phyloP scores from a whole-genome alignment of 2,329 filamentous ascomycete genomes.

The Colletotrichum filicis region DNA sequence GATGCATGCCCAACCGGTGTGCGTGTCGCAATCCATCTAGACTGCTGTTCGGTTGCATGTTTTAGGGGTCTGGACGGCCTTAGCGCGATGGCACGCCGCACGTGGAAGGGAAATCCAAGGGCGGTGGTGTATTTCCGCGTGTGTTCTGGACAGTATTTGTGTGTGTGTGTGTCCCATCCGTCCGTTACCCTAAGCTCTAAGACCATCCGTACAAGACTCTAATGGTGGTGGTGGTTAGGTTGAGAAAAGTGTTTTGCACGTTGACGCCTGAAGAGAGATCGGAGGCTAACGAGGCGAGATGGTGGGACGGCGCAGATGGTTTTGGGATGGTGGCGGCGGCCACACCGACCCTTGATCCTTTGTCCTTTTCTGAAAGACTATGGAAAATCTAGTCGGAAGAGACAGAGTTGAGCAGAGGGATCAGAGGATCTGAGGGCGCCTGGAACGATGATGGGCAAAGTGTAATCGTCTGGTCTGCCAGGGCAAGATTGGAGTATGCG shows the following conservation, averaged over 20 bases:
- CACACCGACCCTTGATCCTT: background rate
- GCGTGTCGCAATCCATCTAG: background rate
- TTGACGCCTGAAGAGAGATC: conserved; percentile 10
- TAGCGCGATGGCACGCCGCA: conserved; percentile 4
- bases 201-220: background rate
- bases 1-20: conserved; percentile 17
- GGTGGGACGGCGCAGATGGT: background rate
- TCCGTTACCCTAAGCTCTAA: too few species aligned
- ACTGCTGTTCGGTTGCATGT: background rate
- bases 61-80: conserved; percentile 22
- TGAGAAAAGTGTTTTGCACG: background rate
- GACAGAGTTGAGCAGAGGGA: background rate
- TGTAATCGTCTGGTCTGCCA: background rate
- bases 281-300: conserved; percentile 17
- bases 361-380: background rate
- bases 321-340: background rate
- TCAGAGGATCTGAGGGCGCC: background rate
- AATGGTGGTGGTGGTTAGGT: background rate
- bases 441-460: background rate
- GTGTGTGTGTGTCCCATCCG: background rate
- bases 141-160: background rate
- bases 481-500: too few species aligned
- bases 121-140: background rate
- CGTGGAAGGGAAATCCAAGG: conserved; percentile 9
- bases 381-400: background rate